These are phyloP conservation scores for Albugo laibachii DNA, from an alignment of 352 stramenopile genomes.

Conservation along the genomic window DNA sequence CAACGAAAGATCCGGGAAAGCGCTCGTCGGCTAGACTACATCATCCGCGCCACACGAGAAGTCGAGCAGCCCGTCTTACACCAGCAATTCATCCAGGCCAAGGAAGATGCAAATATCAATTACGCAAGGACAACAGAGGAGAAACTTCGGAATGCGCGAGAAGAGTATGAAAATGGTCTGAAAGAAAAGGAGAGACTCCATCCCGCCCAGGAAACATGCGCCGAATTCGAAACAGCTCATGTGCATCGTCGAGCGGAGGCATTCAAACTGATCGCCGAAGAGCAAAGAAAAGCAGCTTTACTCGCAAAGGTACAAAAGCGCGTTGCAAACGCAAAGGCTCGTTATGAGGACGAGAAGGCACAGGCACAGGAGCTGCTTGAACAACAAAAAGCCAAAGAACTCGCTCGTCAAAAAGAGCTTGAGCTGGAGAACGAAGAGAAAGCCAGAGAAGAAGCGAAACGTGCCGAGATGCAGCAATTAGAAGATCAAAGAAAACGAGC, in stretches of 20 bases:
- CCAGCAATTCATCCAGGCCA: slow-evolving; percentile 56
- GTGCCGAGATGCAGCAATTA: too few species aligned
- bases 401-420: slow-evolving; percentile 27
- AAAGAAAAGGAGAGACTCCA: slow-evolving; percentile 71
- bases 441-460: neutral
- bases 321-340: slow-evolving; percentile 37
- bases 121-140: slow-evolving; percentile 65
- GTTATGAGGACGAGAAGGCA: slow-evolving; percentile 51
- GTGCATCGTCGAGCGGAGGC: slow-evolving; percentile 53
- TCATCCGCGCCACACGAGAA: slow-evolving; percentile 90
- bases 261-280: slow-evolving; percentile 71
- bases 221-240: slow-evolving; percentile 57
- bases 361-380: slow-evolving; percentile 33
- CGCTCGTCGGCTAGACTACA: slow-evolving; percentile 89
- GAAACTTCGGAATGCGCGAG: slow-evolving; percentile 61
- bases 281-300: slow-evolving; percentile 74
- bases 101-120: slow-evolving; percentile 34
- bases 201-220: slow-evolving; percentile 48
- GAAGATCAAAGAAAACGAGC: too few species aligned
- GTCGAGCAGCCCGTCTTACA: slow-evolving; percentile 87
- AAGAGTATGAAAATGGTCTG: slow-evolving; percentile 77
- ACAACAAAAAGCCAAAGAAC: slow-evolving; percentile 37
- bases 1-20: slow-evolving; percentile 86
- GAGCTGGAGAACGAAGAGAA: slow-evolving; percentile 30
- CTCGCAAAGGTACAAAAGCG: slow-evolving; percentile 39